Conservation (phyloP, 345 rosid species). For the Stellera chamaejasme region DNA sequence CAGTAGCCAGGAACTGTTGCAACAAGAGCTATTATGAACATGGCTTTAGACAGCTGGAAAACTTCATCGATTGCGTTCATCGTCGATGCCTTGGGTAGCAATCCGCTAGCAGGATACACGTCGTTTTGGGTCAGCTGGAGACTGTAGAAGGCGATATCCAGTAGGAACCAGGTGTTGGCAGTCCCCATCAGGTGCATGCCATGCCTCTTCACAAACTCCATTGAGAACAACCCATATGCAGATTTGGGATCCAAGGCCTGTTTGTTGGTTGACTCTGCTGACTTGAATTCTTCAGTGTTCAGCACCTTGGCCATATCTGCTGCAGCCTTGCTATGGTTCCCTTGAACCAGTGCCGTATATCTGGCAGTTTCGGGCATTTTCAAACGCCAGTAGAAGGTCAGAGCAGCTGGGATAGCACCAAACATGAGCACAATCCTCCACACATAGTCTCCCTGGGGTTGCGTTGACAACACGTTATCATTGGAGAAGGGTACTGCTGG, state of each 20-base stretch:
- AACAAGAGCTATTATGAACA: conserved; percentile 43
- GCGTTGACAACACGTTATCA: conserved; percentile 34
- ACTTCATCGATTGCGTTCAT: conserved; percentile 66
- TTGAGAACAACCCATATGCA: conserved; percentile 33
- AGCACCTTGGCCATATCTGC: conserved; percentile 63
- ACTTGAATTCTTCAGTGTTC: conserved; percentile 8
- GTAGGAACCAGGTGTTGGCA: conserved; percentile 56
- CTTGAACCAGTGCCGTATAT: conserved; percentile 59
- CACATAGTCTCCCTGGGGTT: conserved; percentile 47
- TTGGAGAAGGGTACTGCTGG: conserved; percentile 17
- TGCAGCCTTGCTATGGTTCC: conserved; percentile 60
- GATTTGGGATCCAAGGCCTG: conserved; percentile 8
- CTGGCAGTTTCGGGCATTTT: conserved; percentile 83
- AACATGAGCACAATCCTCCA: conserved; percentile 80
- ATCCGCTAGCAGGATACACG: conserved; percentile 46
- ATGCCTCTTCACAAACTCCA: conserved; percentile 42
- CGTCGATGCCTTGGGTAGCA: conserved; percentile 30
- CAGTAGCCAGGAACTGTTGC: conserved; percentile 73
- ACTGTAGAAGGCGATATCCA: conserved; percentile 70
- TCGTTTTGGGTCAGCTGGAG: conserved; percentile 63
- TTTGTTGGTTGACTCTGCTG: conserved; percentile 7
- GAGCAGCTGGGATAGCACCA: conserved; percentile 66
- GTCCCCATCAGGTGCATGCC: conserved; percentile 68
- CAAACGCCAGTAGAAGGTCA: conserved; percentile 72
- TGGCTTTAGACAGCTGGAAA: conserved; percentile 38